Base-by-base conservation (phyloP, 768 basidiomycete genomes). In the Mycena leptocephala region DNA sequence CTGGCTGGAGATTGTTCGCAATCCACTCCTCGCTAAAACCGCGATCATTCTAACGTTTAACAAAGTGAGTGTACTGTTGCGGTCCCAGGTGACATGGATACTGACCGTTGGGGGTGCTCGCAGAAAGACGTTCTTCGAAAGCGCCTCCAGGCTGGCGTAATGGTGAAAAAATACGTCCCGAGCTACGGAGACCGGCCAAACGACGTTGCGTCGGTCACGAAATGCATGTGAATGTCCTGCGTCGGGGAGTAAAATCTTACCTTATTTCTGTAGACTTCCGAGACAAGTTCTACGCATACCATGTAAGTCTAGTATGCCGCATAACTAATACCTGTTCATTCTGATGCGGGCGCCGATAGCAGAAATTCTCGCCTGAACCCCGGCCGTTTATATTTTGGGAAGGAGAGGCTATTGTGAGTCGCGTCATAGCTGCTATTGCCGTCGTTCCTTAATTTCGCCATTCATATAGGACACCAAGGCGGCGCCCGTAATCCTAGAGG, bases 321-420 rank as follows among this genome's bases (percentile, higher is more conserved):
- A 39, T 39, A 39, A 8, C 37, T 39, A 39, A 7, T 39, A 39
- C 37, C 37, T 39, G 37, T 39, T 39, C 37, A 39, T 39, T 39
- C 37, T 39, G 37, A 39, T 39, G 37, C 24, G 28, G 46, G 7
- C 58, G 53, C 56, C 33, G 24, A 48, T 69, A 90, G 88, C 86
- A 83, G 75, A 86, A 87, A 30, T 80, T 89, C 46, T 90, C 90
- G 18, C 89, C 89, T 6, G 83, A 85, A 67, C 85, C 87, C 30
- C 87, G 94, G 7, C 86, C 91, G 1, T 94, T 94, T 79, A 90
- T 93, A 77, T 92, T 90, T 76, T 90, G 94, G 77, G 91, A 93
- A 79, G 94, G 93, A 0, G 93, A 93, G 46, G 93, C 93, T 9
- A 90, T 94, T 58, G 93, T 93, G 79, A 65, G 92, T 89, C 14